These are phyloP conservation scores for Calonectria pteridis DNA, from an alignment of 2,329 filamentous ascomycete species.

Conservation along the genomic window DNA sequence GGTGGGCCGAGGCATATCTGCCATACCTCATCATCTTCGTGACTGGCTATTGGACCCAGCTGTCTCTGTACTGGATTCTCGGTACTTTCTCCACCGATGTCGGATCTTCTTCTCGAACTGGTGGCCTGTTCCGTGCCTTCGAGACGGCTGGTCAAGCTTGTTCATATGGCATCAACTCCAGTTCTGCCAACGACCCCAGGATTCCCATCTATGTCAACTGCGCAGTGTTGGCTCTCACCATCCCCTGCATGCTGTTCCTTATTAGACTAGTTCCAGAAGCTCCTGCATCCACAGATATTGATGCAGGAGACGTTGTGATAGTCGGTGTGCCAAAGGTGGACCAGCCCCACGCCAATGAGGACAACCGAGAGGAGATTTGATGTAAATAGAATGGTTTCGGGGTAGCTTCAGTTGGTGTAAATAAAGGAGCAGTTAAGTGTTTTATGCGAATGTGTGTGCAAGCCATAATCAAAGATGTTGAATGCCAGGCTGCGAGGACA, in stretches of 20 bases:
- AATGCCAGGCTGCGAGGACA: not conserved
- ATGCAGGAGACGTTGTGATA: slow-evolving; percentile 19
- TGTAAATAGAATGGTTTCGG: not conserved
- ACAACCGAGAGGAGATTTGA: not conserved
- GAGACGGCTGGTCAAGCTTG: slow-evolving; percentile 47
- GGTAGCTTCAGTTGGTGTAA: not conserved
- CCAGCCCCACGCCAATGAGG: not conserved
- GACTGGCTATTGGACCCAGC: slow-evolving; percentile 24
- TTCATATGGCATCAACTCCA: slow-evolving; percentile 47
- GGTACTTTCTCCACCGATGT: slow-evolving; percentile 52
- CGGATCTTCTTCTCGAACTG: slow-evolving; percentile 45
- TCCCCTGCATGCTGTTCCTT: slow-evolving; percentile 25
- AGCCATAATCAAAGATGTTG: not conserved
- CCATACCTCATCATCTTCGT: slow-evolving; percentile 25
- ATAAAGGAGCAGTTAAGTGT: not conserved
- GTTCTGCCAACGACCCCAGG: slow-evolving; percentile 16
- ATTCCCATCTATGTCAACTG: slow-evolving; percentile 25
- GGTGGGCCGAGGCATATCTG: slow-evolving; percentile 24
- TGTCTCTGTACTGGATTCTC: slow-evolving; percentile 52
- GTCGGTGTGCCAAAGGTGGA: slow-evolving; percentile 1
- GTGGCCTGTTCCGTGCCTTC: slow-evolving; percentile 46
- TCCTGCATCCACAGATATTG: slow-evolving; percentile 3
- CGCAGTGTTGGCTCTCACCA: slow-evolving; percentile 3
- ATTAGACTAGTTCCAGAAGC: slow-evolving; percentile 20
- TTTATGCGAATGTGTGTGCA: not conserved